Base-by-base conservation (phyloP, 2,329 filamentous ascomycete genomes). In the Aspergillus tamarii region DNA sequence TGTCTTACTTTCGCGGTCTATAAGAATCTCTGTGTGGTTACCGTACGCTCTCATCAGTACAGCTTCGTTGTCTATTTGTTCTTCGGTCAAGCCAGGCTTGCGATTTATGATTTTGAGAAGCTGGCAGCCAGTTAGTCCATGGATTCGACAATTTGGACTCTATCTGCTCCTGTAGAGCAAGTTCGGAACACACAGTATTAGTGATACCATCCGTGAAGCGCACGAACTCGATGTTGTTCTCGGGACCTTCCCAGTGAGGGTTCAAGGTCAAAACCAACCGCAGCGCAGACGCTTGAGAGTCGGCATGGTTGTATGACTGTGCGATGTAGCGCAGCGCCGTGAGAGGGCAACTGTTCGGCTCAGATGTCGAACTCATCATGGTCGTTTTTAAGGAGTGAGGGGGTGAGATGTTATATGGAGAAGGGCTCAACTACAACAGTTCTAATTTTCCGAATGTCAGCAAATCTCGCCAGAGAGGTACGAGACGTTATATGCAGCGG, bases 191-290 rank as follows among this genome's bases (percentile, higher is more conserved):
- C 80, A 88, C 86, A 68, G 94, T 98, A 81, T 99, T 99, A 69
- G 95, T 99, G 81, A 98, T 99, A 75, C 95, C 95, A 74, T 99
- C 95, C 45, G 93, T 99, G 83, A 98, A 99, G 68, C 91, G 90
- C 69, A 93, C 85, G 75, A 98, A 92, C 73, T 95, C 89, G 72
- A 99, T 85, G 50, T 89, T 87, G 62, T 91, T 91, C 68, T 89
- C 88, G 41, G 86, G 83, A 55, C 86, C 85, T 69, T 88, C 85
- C 95, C 95, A 99, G 72, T 96, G 88, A 12, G 94, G 94, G 64
- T 90, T 87, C 66, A 97, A 84, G 32, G 91, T 87, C 70, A 93
- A 84, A 72, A 97, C 89, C 67, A 99, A 87, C 67, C 87, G 86
- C 66, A 91, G 84, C 59, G 94, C 94, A 23, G 94, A 96, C 63